phyloP scores from a whole-genome alignment of 78 protist species.

The Trichosphaerium sp. region DNA sequence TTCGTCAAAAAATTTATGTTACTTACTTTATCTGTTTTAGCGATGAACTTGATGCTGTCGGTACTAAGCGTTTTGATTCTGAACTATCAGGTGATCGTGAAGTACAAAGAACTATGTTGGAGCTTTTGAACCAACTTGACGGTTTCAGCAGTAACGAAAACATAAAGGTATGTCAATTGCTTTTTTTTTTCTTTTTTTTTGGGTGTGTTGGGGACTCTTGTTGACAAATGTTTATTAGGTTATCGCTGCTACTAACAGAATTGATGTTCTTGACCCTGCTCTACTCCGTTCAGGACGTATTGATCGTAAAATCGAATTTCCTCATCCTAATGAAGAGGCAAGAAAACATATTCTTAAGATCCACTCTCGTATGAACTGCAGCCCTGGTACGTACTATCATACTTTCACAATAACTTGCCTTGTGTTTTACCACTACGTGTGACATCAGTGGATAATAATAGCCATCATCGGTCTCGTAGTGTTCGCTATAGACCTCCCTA shows the following conservation, averaged over 20 bases:
- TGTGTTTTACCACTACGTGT: too few species aligned
- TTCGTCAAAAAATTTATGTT: too few species aligned
- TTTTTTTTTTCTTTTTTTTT: background rate
- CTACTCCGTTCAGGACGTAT: slow-evolving; percentile 94
- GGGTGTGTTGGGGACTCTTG: background rate
- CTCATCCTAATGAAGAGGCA: slow-evolving; percentile 95
- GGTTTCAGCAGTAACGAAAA: slow-evolving; percentile 85
- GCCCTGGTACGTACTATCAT: too few species aligned
- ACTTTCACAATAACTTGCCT: too few species aligned
- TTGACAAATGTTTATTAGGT: slow-evolving; percentile 60
- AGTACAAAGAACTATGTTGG: slow-evolving; percentile 97
- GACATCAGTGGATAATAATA: background rate
- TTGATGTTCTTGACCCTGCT: slow-evolving; percentile 99
- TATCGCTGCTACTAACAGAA: slow-evolving; percentile 98
- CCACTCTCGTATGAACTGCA: slow-evolving; percentile 89
- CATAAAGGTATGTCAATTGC: slow-evolving; percentile 63
- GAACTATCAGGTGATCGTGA: slow-evolving; percentile 96
- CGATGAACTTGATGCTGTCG: slow-evolving; percentile 99
- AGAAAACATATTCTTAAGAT: slow-evolving; percentile 89
- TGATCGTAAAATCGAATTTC: slow-evolving; percentile 96
- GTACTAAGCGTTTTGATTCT: slow-evolving; percentile 91
- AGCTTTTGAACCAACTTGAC: slow-evolving; percentile 97
- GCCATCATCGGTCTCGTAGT: background rate
- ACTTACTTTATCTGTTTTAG: slow-evolving; percentile 96
- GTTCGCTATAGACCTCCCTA: background rate